Conservation (phyloP, 2,329 filamentous ascomycete genomes). For the Beauveria pseudobassiana region DNA sequence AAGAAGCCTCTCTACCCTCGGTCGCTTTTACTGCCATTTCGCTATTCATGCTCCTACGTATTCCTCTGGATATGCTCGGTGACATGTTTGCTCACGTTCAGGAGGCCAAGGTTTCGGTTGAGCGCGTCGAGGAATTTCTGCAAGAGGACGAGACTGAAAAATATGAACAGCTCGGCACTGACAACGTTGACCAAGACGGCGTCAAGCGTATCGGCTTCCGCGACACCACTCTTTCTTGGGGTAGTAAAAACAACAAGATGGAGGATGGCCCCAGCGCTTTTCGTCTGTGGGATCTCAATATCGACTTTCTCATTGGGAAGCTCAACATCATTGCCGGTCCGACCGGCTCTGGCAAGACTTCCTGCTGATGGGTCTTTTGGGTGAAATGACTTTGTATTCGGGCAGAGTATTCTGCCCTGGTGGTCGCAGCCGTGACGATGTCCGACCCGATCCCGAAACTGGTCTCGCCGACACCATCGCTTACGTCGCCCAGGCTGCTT, state of each 20-base stretch:
- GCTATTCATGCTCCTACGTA: conserved; percentile 86
- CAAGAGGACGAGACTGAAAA: conserved; percentile 94
- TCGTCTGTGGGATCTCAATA: conserved; percentile 72
- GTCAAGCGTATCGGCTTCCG: conserved; percentile 76
- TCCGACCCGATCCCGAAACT: conserved; percentile 73
- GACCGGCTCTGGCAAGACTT: conserved; percentile 93
- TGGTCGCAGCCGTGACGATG: conserved; percentile 76
- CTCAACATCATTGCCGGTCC: conserved; percentile 90
- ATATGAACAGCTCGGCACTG: conserved; percentile 71
- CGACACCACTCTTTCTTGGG: conserved; percentile 84
- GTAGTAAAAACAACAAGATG: conserved; percentile 54
- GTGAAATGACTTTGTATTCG: conserved; percentile 84
- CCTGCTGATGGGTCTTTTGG: conserved; percentile 91
- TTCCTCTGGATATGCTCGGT: conserved; percentile 89
- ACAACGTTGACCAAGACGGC: conserved; percentile 61
- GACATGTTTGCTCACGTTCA: conserved; percentile 99
- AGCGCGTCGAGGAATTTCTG: conserved; percentile 91
- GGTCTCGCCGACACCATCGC: conserved; percentile 86
- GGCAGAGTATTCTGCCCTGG: conserved; percentile 82
- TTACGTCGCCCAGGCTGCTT: conserved; percentile 94
- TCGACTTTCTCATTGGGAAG: conserved; percentile 77
- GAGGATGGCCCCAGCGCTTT: conserved; percentile 66
- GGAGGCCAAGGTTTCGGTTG: conserved; percentile 93
- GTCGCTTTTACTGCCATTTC: conserved; percentile 94
- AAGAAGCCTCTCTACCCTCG: conserved; percentile 80